Evolutionary conservation across 129 eudicot species (phyloP).

Genomic region (Pulicaria dysenterica): DNA sequence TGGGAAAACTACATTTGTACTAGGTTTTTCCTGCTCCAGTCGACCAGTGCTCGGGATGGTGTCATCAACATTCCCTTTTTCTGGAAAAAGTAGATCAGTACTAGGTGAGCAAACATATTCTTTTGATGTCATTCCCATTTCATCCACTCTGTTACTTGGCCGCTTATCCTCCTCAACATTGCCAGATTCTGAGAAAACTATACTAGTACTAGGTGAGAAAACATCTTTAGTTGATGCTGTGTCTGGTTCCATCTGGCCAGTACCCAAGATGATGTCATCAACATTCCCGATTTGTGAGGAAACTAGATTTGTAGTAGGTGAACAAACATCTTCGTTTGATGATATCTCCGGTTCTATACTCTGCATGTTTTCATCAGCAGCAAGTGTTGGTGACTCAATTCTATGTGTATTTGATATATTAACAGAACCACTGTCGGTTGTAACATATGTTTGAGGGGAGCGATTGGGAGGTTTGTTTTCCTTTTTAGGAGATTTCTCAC

Average conservation of each 20-base stretch:
- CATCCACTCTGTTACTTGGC: no score
- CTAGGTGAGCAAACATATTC: no score
- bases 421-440: constrained; percentile 15
- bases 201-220: constrained; percentile 1
- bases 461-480: constrained; percentile 45
- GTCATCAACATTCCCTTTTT: no score
- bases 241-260: neutral
- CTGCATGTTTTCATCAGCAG: constrained; percentile 2
- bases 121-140: no score
- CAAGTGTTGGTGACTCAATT: constrained; percentile 24
- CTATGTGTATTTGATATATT: neutral
- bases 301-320: constrained; percentile 13
- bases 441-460: constrained; percentile 25
- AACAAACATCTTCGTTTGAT: constrained; percentile 9
- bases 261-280: neutral
- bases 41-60: no score
- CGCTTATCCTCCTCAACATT: constrained; percentile 19
- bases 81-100: no score
- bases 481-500: constrained; percentile 44
- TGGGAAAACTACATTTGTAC: no score
- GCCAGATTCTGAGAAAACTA: neutral
- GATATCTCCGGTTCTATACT: neutral
- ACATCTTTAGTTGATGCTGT: no score
- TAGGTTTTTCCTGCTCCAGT: no score
- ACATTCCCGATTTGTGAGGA: neutral